Evolutionary conservation across 768 basidiomycete species (phyloP).

Genomic region (Tulasnella sp.): DNA sequence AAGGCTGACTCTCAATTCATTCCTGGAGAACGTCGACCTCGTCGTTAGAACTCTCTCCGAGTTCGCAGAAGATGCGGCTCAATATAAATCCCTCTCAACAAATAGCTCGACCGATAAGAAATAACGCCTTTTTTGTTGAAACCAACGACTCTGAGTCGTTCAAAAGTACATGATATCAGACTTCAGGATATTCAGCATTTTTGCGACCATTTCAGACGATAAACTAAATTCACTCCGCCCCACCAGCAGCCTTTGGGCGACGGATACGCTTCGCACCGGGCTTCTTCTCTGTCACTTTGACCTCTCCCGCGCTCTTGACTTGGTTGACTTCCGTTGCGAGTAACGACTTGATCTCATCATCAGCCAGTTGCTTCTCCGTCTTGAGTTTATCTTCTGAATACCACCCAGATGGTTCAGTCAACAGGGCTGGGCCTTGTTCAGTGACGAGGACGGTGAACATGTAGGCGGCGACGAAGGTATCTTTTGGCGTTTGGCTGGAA

Average conservation of each 20-base stretch:
- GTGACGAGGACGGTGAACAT: slow-evolving; percentile 95
- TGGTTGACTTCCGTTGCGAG: slow-evolving; percentile 50
- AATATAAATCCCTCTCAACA: neutral
- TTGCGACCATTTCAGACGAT: neutral
- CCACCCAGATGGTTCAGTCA: slow-evolving; percentile 88
- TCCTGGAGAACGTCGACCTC: slow-evolving; percentile 85
- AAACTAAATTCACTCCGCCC: neutral
- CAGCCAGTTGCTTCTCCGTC: slow-evolving; percentile 83
- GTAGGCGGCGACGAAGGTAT: slow-evolving; percentile 88
- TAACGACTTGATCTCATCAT: slow-evolving; percentile 77
- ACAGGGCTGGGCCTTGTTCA: slow-evolving; percentile 78
- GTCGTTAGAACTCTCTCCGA: slow-evolving; percentile 75
- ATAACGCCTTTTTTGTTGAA: neutral
- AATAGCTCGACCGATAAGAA: neutral
- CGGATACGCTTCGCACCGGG: neutral
- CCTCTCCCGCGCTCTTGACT: neutral
- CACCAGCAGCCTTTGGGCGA: neutral
- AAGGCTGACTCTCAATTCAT: slow-evolving; percentile 76
- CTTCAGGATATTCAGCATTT: slow-evolving; percentile 10
- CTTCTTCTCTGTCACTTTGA: slow-evolving; percentile 6
- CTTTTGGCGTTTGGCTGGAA: slow-evolving; percentile 68
- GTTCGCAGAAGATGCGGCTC: slow-evolving; percentile 64
- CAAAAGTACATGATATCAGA: slow-evolving; percentile 1
- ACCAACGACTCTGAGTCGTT: neutral
- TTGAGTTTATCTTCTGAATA: slow-evolving; percentile 89